Conservation (phyloP, 495 filamentous ascomycete species). For the Chaetomium cochliodes region DNA sequence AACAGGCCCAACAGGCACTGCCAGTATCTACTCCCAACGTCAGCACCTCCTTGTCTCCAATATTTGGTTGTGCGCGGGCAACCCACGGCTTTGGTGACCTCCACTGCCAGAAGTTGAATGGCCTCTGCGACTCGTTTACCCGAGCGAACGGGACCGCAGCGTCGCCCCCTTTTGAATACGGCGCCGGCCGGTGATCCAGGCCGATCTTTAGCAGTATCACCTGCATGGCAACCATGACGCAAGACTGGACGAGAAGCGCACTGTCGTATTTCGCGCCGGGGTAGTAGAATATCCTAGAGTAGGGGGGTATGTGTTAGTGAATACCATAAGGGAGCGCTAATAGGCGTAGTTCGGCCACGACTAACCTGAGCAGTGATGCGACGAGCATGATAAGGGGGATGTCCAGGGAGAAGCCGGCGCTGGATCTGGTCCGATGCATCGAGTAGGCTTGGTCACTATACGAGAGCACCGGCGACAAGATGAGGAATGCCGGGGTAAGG, state of each 20-base stretch:
- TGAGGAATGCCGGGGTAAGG: conserved; percentile 60
- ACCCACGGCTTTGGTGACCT: conserved; percentile 71
- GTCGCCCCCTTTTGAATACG: conserved; percentile 56
- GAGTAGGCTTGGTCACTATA: conserved; percentile 90
- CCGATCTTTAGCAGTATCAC: conserved; percentile 82
- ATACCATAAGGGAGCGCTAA: not conserved
- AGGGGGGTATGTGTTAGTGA: conserved; percentile 21
- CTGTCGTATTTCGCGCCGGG: conserved; percentile 81
- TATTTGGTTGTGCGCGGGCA: not conserved
- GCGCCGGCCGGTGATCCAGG: conserved; percentile 76
- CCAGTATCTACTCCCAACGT: conserved; percentile 67
- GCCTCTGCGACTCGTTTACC: conserved; percentile 53
- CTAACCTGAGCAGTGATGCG: conserved; percentile 84
- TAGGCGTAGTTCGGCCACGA: not conserved
- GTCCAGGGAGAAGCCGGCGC: conserved; percentile 81
- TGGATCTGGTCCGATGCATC: conserved; percentile 77
- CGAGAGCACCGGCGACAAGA: conserved; percentile 79
- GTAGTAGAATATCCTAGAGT: conserved; percentile 82
- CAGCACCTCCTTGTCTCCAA: conserved; percentile 9
- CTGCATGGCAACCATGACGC: conserved; percentile 85
- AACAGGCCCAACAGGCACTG: conserved; percentile 74
- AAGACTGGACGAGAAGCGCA: conserved; percentile 77
- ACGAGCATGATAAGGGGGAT: conserved; percentile 98
- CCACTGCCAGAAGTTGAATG: conserved; percentile 97
- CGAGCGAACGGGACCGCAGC: conserved; percentile 56